Evolutionary conservation across 495 filamentous ascomycete species (phyloP).

Genomic region (Hypoxylon crocopeplum): DNA sequence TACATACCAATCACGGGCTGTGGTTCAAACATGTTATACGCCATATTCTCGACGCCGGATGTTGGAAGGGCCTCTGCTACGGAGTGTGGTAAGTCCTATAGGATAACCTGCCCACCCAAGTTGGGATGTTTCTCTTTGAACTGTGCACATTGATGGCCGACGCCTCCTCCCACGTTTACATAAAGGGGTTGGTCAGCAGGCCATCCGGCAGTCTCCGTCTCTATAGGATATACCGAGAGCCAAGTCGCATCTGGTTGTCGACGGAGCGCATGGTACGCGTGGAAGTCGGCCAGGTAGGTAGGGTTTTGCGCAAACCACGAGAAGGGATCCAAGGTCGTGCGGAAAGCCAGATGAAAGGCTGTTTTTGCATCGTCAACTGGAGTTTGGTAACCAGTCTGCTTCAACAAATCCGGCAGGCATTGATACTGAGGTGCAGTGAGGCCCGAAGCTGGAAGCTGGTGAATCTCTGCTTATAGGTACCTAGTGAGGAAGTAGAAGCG

Average conservation of each 20-base stretch:
- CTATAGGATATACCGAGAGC: slow-evolving; percentile 24
- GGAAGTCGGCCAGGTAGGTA: slow-evolving; percentile 34
- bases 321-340: slow-evolving; percentile 40
- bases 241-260: slow-evolving; percentile 2
- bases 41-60: slow-evolving; percentile 47
- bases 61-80: slow-evolving; percentile 41
- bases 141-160: slow-evolving; percentile 51
- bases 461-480: too few species aligned
- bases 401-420: slow-evolving; percentile 42
- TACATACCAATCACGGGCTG: slow-evolving; percentile 43
- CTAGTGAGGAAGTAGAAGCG: background rate
- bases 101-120: slow-evolving; percentile 47
- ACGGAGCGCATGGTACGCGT: slow-evolving; percentile 41
- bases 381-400: slow-evolving; percentile 41
- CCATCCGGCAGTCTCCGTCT: background rate
- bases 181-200: slow-evolving; percentile 3
- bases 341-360: slow-evolving; percentile 41
- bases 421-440: slow-evolving; percentile 29
- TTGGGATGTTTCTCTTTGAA: slow-evolving; percentile 50
- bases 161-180: slow-evolving; percentile 3
- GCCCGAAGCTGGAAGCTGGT: too few species aligned
- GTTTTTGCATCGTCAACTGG: slow-evolving; percentile 42
- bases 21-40: slow-evolving; percentile 53
- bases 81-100: slow-evolving; percentile 54
- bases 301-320: slow-evolving; percentile 39